A percentile compares a stretch with the other conserved stretches of the same genome.
Evolutionary conservation across 2,329 filamentous ascomycete species (phyloP).

Genomic region (Claviceps monticola): DNA sequence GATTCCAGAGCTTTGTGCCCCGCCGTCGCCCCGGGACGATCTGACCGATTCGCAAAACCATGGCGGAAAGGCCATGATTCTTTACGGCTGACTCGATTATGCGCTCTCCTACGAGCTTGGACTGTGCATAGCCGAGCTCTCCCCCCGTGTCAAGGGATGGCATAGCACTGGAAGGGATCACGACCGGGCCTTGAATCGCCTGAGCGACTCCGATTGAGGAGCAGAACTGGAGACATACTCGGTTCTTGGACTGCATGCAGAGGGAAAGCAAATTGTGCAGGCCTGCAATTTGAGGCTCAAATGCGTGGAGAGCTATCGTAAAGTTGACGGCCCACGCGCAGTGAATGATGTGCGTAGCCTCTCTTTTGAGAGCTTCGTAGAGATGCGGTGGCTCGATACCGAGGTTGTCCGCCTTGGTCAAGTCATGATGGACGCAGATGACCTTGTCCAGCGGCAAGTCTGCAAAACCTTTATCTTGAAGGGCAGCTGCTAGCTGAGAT

Average conservation of each 20-base stretch:
- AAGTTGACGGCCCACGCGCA: conserved; percentile 44
- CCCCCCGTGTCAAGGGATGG: conserved; percentile 24
- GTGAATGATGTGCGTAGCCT: conserved; percentile 32
- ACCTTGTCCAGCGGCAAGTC: conserved; percentile 15
- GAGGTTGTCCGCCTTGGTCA: conserved; percentile 5
- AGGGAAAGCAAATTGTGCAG: conserved; percentile 30
- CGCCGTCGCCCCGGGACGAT: conserved; percentile 31
- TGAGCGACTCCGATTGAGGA: conserved; percentile 30
- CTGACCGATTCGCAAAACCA: conserved; percentile 33
- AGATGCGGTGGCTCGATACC: conserved; percentile 4
- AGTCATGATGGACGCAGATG: conserved; percentile 9
- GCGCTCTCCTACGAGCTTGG: conserved; percentile 24
- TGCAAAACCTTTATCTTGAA: conserved; percentile 17
- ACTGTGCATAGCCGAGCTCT: conserved; percentile 28
- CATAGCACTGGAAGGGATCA: conserved; percentile 21
- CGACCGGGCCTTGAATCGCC: conserved; percentile 20
- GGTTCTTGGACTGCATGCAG: conserved; percentile 13
- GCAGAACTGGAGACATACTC: conserved; percentile 33
- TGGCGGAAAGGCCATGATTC: conserved; percentile 16
- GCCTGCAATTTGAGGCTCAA: conserved; percentile 32
- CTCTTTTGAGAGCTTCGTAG: conserved; percentile 15
- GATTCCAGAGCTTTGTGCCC: conserved; percentile 31
- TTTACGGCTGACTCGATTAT: conserved; percentile 22
- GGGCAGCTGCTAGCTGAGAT: neutral
- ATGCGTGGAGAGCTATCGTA: conserved; percentile 35